A percentile compares a stretch with the other conserved stretches of the same genome.
These are phyloP conservation scores for Fusarium neocosmosporiellum DNA, from an alignment of 2,329 filamentous ascomycete species.

Conservation along the genomic window DNA sequence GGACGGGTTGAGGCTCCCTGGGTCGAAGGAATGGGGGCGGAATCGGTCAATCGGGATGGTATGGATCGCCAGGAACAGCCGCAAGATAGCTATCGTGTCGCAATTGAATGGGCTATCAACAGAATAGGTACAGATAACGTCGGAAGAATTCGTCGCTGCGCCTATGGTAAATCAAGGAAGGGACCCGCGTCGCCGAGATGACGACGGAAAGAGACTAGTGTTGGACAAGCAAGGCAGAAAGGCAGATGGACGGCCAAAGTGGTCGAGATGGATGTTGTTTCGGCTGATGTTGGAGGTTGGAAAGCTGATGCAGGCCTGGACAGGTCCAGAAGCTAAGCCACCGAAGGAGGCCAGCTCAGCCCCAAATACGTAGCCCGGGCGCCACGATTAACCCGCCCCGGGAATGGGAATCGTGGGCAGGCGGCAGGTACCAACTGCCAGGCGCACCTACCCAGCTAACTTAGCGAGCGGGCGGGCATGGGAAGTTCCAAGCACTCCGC, in stretches of 20 bases:
- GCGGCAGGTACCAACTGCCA: neutral
- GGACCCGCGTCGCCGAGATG: neutral
- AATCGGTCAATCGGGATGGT: constrained; percentile 5
- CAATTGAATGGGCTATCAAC: constrained; percentile 14
- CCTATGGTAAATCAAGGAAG: neutral
- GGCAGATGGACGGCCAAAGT: neutral
- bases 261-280: constrained; percentile 21
- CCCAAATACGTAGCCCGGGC: constrained; percentile 6
- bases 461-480: neutral
- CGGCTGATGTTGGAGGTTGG: constrained; percentile 21
- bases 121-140: neutral
- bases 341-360: constrained; percentile 29
- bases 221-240: neutral
- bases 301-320: constrained; percentile 13
- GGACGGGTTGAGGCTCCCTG: neutral
- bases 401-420: neutral
- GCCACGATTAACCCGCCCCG: constrained; percentile 20
- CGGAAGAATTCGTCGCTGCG: neutral
- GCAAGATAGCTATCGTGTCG: constrained; percentile 15
- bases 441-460: neutral
- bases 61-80: constrained; percentile 28
- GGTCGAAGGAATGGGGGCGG: neutral
- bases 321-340: constrained; percentile 37
- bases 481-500: neutral
- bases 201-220: neutral